Evolutionary conservation across 2,329 filamentous ascomycete genomes (phyloP).

Genomic region (Cladosporium sp.): DNA sequence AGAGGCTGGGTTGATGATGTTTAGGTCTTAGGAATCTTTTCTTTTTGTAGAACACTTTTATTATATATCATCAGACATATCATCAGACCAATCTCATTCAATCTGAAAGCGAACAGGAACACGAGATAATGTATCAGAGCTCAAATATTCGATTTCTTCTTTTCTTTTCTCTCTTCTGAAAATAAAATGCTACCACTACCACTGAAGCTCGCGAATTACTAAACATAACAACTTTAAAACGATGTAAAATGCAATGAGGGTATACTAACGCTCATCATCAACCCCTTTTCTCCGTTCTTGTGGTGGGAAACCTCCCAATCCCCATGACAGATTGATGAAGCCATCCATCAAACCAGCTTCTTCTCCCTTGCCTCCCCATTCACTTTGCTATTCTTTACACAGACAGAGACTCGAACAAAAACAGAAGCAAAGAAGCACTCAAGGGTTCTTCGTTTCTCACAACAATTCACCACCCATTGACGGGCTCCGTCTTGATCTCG

Average conservation of each 20-base stretch:
- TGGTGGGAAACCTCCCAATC: no score
- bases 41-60: no score
- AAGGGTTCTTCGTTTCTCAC: neutral
- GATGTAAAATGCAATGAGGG: slow-evolving; percentile 12
- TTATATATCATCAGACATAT: neutral
- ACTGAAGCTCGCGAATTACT: no score
- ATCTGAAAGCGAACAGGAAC: neutral
- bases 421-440: neutral
- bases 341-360: neutral
- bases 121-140: no score
- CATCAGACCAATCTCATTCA: neutral
- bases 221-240: no score
- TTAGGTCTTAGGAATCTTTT: slow-evolving; percentile 24
- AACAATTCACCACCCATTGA: neutral
- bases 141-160: no score
- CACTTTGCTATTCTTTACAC: slow-evolving; percentile 6
- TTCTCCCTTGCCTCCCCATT: no score
- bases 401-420: neutral
- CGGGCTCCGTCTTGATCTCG: neutral
- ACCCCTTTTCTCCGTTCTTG: neutral
- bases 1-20: slow-evolving; percentile 32
- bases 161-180: no score
- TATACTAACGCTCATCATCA: slow-evolving; percentile 13
- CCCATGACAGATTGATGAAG: no score
- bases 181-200: no score